Conservation (phyloP, 2,329 filamentous ascomycete species). For the Pestalotiopsis fici region DNA sequence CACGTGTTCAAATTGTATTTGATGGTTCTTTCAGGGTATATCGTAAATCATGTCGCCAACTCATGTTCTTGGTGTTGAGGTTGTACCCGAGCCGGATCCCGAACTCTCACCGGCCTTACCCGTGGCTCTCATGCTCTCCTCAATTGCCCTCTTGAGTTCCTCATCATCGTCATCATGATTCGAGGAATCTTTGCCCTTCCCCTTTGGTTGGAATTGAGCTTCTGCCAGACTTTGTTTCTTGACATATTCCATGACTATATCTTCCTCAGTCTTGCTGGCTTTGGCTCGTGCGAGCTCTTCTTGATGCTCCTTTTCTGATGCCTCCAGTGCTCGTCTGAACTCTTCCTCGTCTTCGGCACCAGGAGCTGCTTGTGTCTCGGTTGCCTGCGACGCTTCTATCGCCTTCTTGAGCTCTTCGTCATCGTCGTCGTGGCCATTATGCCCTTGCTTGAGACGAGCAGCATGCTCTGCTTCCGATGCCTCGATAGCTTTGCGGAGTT, state of each 20-base stretch:
- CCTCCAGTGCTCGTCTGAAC: constrained; percentile 47
- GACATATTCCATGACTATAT: constrained; percentile 74
- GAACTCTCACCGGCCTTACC: constrained; percentile 18
- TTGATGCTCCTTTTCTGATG: constrained; percentile 45
- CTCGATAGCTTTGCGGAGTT: constrained; percentile 41
- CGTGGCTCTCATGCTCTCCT: constrained; percentile 21
- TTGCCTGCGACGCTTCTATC: constrained; percentile 39
- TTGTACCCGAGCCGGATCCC: background rate
- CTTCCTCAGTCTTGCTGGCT: constrained; percentile 61
- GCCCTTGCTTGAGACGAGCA: constrained; percentile 7
- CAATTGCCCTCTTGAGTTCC: constrained; percentile 24
- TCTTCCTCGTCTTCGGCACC: constrained; percentile 42
- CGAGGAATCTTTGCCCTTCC: constrained; percentile 30
- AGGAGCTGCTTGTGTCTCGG: constrained; percentile 24
- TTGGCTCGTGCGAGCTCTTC: constrained; percentile 42
- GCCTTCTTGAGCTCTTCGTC: constrained; percentile 38
- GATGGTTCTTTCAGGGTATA: constrained; percentile 2
- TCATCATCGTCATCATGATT: constrained; percentile 25
- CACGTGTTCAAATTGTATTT: background rate
- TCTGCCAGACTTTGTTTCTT: constrained; percentile 77
- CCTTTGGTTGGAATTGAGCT: constrained; percentile 51
- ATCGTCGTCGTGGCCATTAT: constrained; percentile 10
- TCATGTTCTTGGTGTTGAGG: background rate
- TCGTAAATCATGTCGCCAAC: background rate
- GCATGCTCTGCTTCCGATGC: constrained; percentile 32